These are phyloP conservation scores for Climacium dendroides DNA, from an alignment of 225 moss, liverwort and hornwort species.

Conservation along the genomic window DNA sequence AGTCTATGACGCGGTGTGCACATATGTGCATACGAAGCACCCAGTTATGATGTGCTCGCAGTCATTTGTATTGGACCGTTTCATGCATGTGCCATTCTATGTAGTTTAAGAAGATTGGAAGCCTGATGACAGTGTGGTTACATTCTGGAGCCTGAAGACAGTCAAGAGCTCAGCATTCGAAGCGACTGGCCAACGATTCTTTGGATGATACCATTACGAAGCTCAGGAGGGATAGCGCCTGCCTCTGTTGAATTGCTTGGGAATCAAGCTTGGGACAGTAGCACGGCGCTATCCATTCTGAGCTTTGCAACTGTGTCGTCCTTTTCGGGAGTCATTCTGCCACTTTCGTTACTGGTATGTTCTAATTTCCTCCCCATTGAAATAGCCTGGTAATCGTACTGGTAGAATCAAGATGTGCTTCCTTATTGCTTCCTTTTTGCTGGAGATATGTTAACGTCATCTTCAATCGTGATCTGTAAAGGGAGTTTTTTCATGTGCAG, in stretches of 20 bases:
- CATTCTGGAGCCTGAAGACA: background rate
- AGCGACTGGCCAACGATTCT: background rate
- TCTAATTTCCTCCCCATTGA: too few relatives aligned
- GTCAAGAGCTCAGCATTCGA: too few relatives aligned
- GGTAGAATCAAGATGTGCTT: background rate
- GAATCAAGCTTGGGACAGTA: background rate
- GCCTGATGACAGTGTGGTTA: background rate
- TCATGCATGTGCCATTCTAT: background rate
- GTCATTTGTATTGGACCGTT: background rate
- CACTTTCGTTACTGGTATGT: background rate
- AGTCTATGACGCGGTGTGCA: background rate
- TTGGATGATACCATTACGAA: conserved; percentile 28
- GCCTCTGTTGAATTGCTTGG: background rate
- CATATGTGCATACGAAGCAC: background rate
- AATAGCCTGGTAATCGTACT: background rate
- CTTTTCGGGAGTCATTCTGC: background rate
- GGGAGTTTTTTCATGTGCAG: background rate
- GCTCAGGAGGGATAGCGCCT: conserved; percentile 59
- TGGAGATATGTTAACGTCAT: background rate
- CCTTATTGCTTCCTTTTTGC: background rate
- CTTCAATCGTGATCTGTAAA: background rate
- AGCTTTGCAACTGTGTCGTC: conserved; percentile 41
- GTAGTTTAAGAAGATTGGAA: background rate
- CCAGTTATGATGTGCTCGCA: background rate
- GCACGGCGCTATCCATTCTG: conserved; percentile 47